Base-by-base conservation (phyloP, 352 stramenopile species). In the Globisporangium perplexum region DNA sequence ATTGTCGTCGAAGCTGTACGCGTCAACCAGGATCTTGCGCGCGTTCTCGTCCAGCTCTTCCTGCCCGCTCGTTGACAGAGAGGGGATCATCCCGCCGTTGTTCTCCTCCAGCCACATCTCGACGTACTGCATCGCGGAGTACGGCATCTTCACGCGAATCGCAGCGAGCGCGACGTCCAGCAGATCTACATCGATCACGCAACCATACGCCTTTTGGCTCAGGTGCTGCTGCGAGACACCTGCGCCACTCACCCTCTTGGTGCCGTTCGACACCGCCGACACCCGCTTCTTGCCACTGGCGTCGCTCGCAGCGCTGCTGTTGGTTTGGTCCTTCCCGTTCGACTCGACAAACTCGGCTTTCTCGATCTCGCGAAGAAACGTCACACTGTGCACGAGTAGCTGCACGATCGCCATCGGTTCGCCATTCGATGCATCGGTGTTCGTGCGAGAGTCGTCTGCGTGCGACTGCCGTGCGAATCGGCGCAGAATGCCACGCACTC, bases 71-170 rank as follows among this genome's bases (percentile, higher is more conserved):
- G 47, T 61, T 24, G 65, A 73, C 20, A 86, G 35, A 28, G 66
- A 68, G 1, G 72, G 72, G 1, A 88, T 57, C 45, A 71, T 71
- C 0, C 71, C 72, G 4, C 75, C 80, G 20, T 88, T 47, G 4
- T 66, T 63, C 14, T 69, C 62, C 62, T 95, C 85, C 5, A 95
- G 57, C 74, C 81, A 91, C 82, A 91, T 86, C 55, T 95, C 85
- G n/a, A 90, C 77, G 51, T 88, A 95, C 50, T 95, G 85, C 78
- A 95, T 92, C 1, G 85, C 82, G 20, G 83, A 91, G 47, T 90
- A 95, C 8, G 85, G 85, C 81, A 95, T 93, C 45, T 94, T 87
- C 4, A 86, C 79, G 10, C 57, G 57, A 17, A 92, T 66, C 4
- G 85, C 77, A 20, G 83, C 75, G 23, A 65, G 66, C 5, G 85